phyloP scores from a whole-genome alignment of 805 yeast species.

The Monosporozyma siamensis region DNA sequence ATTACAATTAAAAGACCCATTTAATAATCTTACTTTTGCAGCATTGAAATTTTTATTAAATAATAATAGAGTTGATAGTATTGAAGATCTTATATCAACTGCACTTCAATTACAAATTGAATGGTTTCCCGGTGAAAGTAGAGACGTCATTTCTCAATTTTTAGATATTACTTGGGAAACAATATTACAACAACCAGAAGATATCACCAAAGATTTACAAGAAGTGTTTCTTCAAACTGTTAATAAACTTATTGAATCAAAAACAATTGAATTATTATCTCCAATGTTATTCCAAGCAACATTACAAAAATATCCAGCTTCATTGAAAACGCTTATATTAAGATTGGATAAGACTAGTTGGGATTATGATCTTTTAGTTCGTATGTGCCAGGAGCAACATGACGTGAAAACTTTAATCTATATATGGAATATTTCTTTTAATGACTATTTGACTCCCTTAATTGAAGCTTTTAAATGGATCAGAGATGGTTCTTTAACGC shows the following conservation, averaged over 20 bases:
- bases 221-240: constrained; percentile 2
- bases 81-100: neutral
- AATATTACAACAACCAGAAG: constrained; percentile 1
- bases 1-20: constrained; percentile 23
- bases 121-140: constrained; percentile 4
- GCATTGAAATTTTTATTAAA: constrained; percentile 21
- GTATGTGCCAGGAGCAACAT: constrained; percentile 45
- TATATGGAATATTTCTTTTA: constrained; percentile 60
- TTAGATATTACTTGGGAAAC: constrained; percentile 9
- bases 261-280: constrained; percentile 38
- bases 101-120: constrained; percentile 1
- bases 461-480: constrained; percentile 40
- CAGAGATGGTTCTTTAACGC: constrained; percentile 3
- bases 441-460: constrained; percentile 67
- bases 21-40: constrained; percentile 24
- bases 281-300: constrained; percentile 56
- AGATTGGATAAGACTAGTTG: constrained; percentile 54
- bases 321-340: constrained; percentile 61
- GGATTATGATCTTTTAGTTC: constrained; percentile 70
- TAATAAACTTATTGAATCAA: neutral
- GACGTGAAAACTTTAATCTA: constrained; percentile 57
- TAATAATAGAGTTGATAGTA: constrained; percentile 2
- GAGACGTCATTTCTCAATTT: neutral
- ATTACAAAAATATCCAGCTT: constrained; percentile 31
- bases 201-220: neutral